Base-by-base conservation (phyloP, 208 protist genomes). In the Crithidia bombi region DNA sequence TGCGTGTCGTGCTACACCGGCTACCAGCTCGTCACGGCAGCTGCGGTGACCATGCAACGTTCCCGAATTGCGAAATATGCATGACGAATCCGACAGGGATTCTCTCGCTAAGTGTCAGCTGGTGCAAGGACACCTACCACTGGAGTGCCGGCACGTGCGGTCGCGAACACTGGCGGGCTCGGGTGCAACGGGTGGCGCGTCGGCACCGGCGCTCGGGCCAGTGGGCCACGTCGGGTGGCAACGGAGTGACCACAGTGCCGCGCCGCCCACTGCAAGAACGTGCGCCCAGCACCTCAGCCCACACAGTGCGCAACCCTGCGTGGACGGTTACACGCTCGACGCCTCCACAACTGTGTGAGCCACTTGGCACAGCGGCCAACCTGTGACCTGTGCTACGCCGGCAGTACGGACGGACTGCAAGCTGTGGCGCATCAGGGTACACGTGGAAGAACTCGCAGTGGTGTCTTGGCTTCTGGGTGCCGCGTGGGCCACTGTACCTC, bases 361-460 rank as follows among this genome's bases (percentile, higher is more conserved):
- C n/a, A n/a, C 5, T 14, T 17, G 39, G 49, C 50, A 47, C 14
- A 17, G 36, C 46, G 17, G 21, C 32, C 49, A 44, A 50, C n/a
- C 35, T 69, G 63, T 49, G 49, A 66, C 38, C 15, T 66, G 30
- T 66, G 61, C 61, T 66, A 51, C 46, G 41, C 44, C 9, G 61
- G n/a, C 50, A 43, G 36, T 23, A 30, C 46, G n/a, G 32, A 11
- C 43, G n/a, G 61, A 66, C 32, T 66, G 61, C 21, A n/a, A 66
- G 61, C 17, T 66, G 46, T 66, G n/a, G 61, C 61, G 21, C 61
- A 33, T 2, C 41, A 0, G 61, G 12, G 10, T 44, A 55, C 61
- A 19, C 43, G 32, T 66, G 61, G 61, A 14, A 33, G 61, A 36
- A 23, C 33, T 35, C 44, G 46, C 46, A 43, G 25, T 39, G n/a